Percentiles rank a stretch among this genome's conserved stretches.
phyloP scores from a whole-genome alignment of 2,329 filamentous ascomycete genomes.

The Tolypocladium tropicale region DNA sequence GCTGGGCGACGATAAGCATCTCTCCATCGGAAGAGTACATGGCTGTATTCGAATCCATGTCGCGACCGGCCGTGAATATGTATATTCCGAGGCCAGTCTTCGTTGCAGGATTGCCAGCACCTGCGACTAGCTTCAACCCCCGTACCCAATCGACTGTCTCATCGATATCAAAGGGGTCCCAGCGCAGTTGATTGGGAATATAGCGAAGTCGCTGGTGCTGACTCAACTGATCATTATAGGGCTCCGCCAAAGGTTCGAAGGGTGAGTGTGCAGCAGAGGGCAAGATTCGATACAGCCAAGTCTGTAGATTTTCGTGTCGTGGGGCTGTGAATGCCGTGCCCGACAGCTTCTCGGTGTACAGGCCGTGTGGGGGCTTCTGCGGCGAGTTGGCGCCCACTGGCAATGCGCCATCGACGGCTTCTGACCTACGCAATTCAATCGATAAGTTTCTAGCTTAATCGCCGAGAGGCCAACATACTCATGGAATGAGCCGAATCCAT shows the following conservation, averaged over 20 bases:
- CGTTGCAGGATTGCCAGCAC: slow-evolving; percentile 67
- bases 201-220: slow-evolving; percentile 14
- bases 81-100: slow-evolving; percentile 77
- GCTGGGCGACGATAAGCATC: slow-evolving; percentile 65
- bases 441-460: not conserved
- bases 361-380: slow-evolving; percentile 66
- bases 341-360: slow-evolving; percentile 74
- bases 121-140: slow-evolving; percentile 60
- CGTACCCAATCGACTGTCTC: slow-evolving; percentile 44
- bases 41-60: slow-evolving; percentile 63
- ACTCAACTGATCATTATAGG: not conserved
- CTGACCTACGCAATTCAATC: slow-evolving; percentile 41
- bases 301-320: slow-evolving; percentile 56
- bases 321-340: slow-evolving; percentile 61
- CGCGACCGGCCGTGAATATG: slow-evolving; percentile 67
- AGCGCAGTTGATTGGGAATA: slow-evolving; percentile 68
- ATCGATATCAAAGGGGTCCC: slow-evolving; percentile 71
- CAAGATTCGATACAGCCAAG: slow-evolving; percentile 62
- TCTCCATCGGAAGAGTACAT: slow-evolving; percentile 83
- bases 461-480: not conserved
- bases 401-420: slow-evolving; percentile 64
- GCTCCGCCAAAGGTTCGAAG: slow-evolving; percentile 35
- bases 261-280: slow-evolving; percentile 51
- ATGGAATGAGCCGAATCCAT: not conserved
- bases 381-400: slow-evolving; percentile 72